phyloP scores from a whole-genome alignment of 2,329 filamentous ascomycete genomes.

The Nothomitra cinnamomea region DNA sequence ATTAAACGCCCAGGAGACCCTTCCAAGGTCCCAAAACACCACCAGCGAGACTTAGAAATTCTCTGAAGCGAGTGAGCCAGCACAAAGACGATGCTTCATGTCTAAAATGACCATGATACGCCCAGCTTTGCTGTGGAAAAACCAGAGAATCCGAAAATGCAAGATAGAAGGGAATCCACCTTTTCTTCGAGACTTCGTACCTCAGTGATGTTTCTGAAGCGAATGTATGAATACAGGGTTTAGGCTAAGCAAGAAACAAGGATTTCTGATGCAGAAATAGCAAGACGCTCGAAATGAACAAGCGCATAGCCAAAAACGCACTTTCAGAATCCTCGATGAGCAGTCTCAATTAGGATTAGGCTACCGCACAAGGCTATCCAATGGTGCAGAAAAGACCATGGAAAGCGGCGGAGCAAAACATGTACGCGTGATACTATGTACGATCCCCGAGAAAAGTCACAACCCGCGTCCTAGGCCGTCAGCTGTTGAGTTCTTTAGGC shows the following conservation, averaged over 20 bases:
- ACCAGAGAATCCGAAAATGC: constrained; percentile 1
- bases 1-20: not conserved
- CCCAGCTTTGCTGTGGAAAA: not conserved
- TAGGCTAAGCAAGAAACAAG: not conserved
- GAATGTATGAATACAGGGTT: constrained; percentile 1
- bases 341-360: constrained; percentile 2
- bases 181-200: not conserved
- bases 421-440: not conserved
- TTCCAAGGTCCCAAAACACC: constrained; percentile 1
- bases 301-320: not conserved
- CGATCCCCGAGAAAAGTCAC: not conserved
- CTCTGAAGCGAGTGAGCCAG: constrained; percentile 1
- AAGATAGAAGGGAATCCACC: not conserved
- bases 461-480: not conserved
- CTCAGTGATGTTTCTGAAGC: not conserved
- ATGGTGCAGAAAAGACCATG: not conserved
- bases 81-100: constrained; percentile 1
- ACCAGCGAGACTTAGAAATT: not conserved
- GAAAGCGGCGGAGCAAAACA: not conserved
- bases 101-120: constrained; percentile 3
- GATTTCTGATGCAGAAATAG: not conserved
- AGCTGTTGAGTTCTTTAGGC: not conserved
- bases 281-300: not conserved
- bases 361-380: constrained; percentile 1
- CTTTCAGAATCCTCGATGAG: not conserved